Conservation (phyloP, 108 stramenopile species). For the Poteriospumella lacustris region DNA sequence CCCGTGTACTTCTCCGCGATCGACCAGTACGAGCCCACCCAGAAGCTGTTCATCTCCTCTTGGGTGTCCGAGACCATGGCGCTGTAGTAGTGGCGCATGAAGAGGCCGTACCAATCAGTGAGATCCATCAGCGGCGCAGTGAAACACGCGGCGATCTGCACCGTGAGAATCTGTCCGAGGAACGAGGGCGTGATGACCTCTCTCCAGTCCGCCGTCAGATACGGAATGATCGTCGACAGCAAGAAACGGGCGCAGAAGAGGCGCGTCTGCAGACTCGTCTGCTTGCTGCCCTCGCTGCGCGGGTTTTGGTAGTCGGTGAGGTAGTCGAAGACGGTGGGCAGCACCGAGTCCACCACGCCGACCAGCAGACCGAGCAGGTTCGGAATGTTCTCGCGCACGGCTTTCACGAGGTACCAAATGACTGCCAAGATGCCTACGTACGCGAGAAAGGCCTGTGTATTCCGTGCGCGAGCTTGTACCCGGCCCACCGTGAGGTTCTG, state of each 20-base stretch:
- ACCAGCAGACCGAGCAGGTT: slow-evolving; percentile 43
- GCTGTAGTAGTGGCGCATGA: slow-evolving; percentile 37
- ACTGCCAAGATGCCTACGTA: slow-evolving; percentile 28
- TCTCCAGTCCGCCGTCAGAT: slow-evolving; percentile 24
- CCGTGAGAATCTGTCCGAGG: not conserved
- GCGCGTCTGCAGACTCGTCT: not conserved
- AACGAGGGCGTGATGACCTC: not conserved
- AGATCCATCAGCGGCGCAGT: slow-evolving; percentile 40
- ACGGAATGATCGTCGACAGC: slow-evolving; percentile 50
- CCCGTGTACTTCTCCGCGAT: slow-evolving; percentile 57
- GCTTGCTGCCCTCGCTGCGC: not conserved
- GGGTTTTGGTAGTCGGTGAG: slow-evolving; percentile 12
- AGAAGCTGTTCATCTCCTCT: slow-evolving; percentile 45
- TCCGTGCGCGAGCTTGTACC: not conserved
- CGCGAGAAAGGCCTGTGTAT: not conserved
- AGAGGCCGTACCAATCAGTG: slow-evolving; percentile 29
- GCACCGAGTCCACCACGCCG: slow-evolving; percentile 40
- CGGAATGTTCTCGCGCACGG: not conserved
- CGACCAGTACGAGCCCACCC: slow-evolving; percentile 46
- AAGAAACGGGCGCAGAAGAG: slow-evolving; percentile 38
- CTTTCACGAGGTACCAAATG: slow-evolving; percentile 21
- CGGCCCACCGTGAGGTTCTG: slow-evolving; percentile 14
- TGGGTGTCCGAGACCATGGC: slow-evolving; percentile 38
- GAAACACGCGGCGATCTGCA: slow-evolving; percentile 44
- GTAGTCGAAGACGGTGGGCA: slow-evolving; percentile 40